Percentiles rank a stretch among this genome's conserved stretches.
phyloP scores from a whole-genome alignment of 805 yeast species.

The Ogataea neopini region DNA sequence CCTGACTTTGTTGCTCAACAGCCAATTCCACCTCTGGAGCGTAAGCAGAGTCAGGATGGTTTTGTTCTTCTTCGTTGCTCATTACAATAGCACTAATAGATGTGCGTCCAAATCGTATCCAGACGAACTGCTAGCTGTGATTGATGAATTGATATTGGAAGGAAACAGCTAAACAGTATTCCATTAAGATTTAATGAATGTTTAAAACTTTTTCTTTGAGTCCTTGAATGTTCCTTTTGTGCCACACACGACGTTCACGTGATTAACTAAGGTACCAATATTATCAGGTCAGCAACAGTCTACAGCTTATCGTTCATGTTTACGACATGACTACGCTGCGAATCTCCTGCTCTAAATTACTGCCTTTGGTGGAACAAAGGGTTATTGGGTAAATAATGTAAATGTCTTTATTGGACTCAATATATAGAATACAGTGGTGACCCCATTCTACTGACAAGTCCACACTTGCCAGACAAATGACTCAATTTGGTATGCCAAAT shows the following conservation, averaged over 20 bases:
- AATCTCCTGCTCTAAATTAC: too few species aligned
- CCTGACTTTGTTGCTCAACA: slow-evolving; percentile 1
- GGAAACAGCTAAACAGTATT: neutral
- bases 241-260: neutral
- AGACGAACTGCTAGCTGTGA: neutral
- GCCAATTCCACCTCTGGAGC: slow-evolving; percentile 8
- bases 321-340: too few species aligned
- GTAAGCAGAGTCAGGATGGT: slow-evolving; percentile 10
- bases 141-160: neutral
- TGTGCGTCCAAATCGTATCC: neutral
- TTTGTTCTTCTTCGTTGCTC: slow-evolving; percentile 13
- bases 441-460: slow-evolving; percentile 10
- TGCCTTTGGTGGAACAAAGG: too few species aligned
- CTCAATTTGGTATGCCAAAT: neutral
- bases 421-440: neutral
- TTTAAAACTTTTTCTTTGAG: neutral
- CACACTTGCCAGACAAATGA: slow-evolving; percentile 15
- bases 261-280: too few species aligned
- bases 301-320: too few species aligned
- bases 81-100: neutral
- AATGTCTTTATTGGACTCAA: neutral
- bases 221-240: neutral
- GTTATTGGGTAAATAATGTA: neutral
- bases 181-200: neutral
- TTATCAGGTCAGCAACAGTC: too few species aligned